Conservation (phyloP, 805 yeast genomes). For the Candida qinlingensis region DNA sequence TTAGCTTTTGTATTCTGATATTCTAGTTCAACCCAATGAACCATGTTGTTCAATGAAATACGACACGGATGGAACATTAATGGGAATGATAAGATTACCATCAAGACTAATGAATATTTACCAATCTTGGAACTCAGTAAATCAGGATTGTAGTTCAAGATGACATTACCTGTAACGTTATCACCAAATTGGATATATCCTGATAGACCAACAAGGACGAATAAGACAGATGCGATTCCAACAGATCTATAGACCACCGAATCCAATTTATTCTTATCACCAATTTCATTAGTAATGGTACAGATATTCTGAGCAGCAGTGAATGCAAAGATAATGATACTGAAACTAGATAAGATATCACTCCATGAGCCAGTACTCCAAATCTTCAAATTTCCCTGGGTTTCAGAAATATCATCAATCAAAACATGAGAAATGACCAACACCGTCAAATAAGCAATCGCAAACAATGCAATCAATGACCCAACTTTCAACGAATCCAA, state of each 20-base stretch:
- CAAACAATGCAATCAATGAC: conserved; percentile 60
- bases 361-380: conserved; percentile 37
- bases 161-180: conserved; percentile 58
- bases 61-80: conserved; percentile 79
- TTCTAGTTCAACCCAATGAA: conserved; percentile 37
- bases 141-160: conserved; percentile 57
- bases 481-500: conserved; percentile 69
- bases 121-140: conserved; percentile 47
- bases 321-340: conserved; percentile 72
- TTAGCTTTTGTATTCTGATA: not conserved
- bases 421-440: conserved; percentile 49
- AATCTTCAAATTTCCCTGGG: conserved; percentile 40
- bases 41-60: conserved; percentile 63
- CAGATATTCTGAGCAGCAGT: conserved; percentile 81
- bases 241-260: conserved; percentile 47
- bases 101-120: conserved; percentile 55
- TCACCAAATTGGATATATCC: conserved; percentile 78
- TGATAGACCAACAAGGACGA: conserved; percentile 55
- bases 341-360: conserved; percentile 56
- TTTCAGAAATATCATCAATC: conserved; percentile 36
- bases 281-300: conserved; percentile 67
- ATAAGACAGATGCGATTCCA: conserved; percentile 48
- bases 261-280: conserved; percentile 46
- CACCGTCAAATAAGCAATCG: conserved; percentile 57
- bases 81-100: conserved; percentile 76